Evolutionary conservation across 2,329 filamentous ascomycete species (phyloP), one percentile per base, ranked within the genome.

Genomic region (Colletotrichum liaoningense): DNA sequence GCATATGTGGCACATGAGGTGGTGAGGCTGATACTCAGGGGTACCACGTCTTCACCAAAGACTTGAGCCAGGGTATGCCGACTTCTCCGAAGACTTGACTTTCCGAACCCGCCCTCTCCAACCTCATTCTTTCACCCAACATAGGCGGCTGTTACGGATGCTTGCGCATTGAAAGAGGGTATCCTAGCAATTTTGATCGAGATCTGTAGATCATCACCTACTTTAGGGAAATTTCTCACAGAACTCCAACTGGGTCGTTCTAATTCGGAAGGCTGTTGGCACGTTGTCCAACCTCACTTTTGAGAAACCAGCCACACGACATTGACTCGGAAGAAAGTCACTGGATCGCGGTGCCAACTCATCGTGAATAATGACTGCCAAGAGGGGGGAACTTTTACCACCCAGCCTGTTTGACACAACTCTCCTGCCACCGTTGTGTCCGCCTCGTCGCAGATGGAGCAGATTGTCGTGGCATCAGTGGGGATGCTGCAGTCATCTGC

Each of bases 121-220:
- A 38, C 55, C 35, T 57, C 49, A 9, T 56, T 7, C 26, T 42
- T 30, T 49, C 60, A 66, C 26, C 26, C 46, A 57, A 30, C 42
- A 16, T 26, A 16, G 19, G 26, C 57, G 56, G 54, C 12, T 19
- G 11, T 16, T 33, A 19, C 28, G 24, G 19, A 19, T 28, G 24
- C 22, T 52, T 49, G 11, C 11, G 33, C 12, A 28, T 7, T 7
- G 2, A 24, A 28, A 54, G 35, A 22, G 67, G 46, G 46, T 62
- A 52, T 28, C 71, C 71, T 26, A 24, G 62, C 56, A 28, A 56
- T 42, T 33, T 66, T 67, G 35, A 70, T 62, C 28, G 28, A n/a
- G 35, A 46, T 19, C 26, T 22, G 71, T 33, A 71, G 67, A 66
- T 73, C 67, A 38, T 57, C n/a, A 24, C 19, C 67, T 49, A 62